Base-by-base conservation (phyloP, 257 asterid genomes). In the Penstemon barbatus region DNA sequence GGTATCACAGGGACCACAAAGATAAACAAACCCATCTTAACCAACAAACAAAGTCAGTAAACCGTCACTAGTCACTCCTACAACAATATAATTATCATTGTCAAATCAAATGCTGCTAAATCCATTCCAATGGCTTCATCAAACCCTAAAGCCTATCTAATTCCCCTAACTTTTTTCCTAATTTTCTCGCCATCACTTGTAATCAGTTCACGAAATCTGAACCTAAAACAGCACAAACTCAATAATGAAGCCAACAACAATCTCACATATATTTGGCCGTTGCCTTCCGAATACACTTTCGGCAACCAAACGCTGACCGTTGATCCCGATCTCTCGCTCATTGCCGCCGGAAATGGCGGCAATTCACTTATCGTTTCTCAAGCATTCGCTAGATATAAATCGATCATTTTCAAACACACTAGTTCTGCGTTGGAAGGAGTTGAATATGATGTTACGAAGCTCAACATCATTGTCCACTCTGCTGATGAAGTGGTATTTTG, bases 231-330 rank as follows among this genome's bases (percentile, higher is more conserved):
- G 19, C 66, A 48, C 75, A 37, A 57, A 12, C 76, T 80, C 62
- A 70, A 78, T 63, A 40, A 43, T 7, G 70, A 70, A 53, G 57
- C 18, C 65, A 79, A 65, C 51, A 88, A 80, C 7, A 68, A 89
- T 49, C 86, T 81, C 43, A 74, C 85, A 5, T 88, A 81, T 63
- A 25, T 92, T 36, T 92, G 97, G 98, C 98, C 98, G 4, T 65
- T 90, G 78, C 98, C 98, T 10, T 73, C 72, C 51, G 72, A 85
- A 3, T 86, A 76, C 85, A 88, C 95, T 72, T 86, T 50, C 75
- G 97, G 95, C 53, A 90, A 88, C 71, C 77, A 80, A 66, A 86
- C 95, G 18, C 87, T 92, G 79, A 76, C 87, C 58, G 95, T 92
- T 62, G 87, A 88, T 82, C 97, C 97, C 11, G 80, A 86, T 61